Percentiles rank a stretch among this genome's conserved stretches.
Conservation (phyloP, 306 rosid genomes). For the Gynostemma pentaphyllum region DNA sequence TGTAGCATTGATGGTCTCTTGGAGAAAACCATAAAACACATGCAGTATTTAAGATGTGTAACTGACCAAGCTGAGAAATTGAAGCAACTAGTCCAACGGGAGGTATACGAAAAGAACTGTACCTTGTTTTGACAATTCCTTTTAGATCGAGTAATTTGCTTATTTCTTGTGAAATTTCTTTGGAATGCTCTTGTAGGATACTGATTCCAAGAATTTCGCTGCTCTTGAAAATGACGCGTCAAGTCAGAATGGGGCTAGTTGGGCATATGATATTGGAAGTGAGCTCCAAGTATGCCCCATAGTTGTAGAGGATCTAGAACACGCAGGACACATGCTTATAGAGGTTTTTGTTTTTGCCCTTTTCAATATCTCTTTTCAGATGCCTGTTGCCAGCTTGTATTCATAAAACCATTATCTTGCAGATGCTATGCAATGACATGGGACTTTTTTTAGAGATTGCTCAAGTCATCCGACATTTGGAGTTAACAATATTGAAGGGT, state of each 20-base stretch:
- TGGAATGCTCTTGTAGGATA: conserved; percentile 27
- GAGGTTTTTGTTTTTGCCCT: conserved; percentile 32
- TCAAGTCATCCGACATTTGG: conserved; percentile 44
- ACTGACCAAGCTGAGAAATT: conserved; percentile 62
- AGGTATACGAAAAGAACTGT: conserved; percentile 26
- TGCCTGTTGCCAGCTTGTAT: neutral
- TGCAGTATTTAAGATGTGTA: conserved; percentile 50
- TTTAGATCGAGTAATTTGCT: neutral
- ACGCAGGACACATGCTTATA: conserved; percentile 63
- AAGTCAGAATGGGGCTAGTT: conserved; percentile 45
- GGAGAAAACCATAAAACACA: conserved; percentile 68
- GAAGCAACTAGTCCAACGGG: conserved; percentile 22
- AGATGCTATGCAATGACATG: conserved; percentile 54
- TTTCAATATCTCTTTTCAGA: neutral
- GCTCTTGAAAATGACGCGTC: conserved; percentile 8
- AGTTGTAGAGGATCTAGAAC: conserved; percentile 73
- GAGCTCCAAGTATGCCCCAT: conserved; percentile 55
- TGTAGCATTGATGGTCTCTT: conserved; percentile 87
- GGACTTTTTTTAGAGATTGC: conserved; percentile 79
- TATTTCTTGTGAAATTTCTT: neutral
- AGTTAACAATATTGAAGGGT: conserved; percentile 66
- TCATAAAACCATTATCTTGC: neutral
- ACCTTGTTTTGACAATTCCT: too few relatives aligned
- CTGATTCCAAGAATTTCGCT: conserved; percentile 21
- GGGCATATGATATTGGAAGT: conserved; percentile 49